A percentile compares a stretch with the other conserved stretches of the same genome.
phyloP scores from a whole-genome alignment of 768 basidiomycete species.

The Trametes cubensis region DNA sequence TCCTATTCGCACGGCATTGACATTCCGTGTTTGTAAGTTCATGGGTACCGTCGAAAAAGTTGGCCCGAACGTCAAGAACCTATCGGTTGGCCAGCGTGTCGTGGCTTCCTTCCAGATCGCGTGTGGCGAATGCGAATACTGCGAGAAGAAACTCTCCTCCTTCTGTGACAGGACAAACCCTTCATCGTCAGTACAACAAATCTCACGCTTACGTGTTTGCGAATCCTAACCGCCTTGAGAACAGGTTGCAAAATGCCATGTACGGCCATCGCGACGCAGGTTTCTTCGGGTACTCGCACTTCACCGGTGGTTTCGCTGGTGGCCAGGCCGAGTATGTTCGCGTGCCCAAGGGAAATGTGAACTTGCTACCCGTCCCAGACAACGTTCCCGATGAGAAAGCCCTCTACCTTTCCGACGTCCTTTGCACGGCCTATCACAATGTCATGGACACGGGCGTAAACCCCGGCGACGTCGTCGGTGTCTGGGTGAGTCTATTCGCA shows the following conservation, averaged over 20 bases:
- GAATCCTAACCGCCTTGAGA: neutral
- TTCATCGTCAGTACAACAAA: conserved; percentile 48
- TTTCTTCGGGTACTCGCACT: conserved; percentile 73
- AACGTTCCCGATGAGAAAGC: conserved; percentile 64
- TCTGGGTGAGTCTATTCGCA: conserved; percentile 55
- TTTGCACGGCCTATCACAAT: conserved; percentile 74
- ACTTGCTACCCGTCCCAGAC: conserved; percentile 70
- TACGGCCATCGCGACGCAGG: conserved; percentile 72
- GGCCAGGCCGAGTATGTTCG: conserved; percentile 79
- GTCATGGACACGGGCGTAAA: conserved; percentile 76
- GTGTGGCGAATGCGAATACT: conserved; percentile 72
- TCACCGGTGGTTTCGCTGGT: conserved; percentile 73
- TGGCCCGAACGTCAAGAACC: conserved; percentile 63
- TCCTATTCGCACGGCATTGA: neutral
- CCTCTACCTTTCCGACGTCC: conserved; percentile 59
- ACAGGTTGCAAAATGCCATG: conserved; percentile 56
- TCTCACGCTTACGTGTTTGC: neutral
- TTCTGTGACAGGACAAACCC: conserved; percentile 77
- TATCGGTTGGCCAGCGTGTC: conserved; percentile 68
- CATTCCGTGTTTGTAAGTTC: conserved; percentile 40
- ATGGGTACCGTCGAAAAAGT: conserved; percentile 72
- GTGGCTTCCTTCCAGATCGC: conserved; percentile 82
- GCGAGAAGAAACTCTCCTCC: conserved; percentile 71
- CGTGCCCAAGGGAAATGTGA: conserved; percentile 72
- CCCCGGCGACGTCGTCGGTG: conserved; percentile 67